Evolutionary conservation across 2,329 filamentous ascomycete species (phyloP).

Genomic region (Sphaerulina musiva): DNA sequence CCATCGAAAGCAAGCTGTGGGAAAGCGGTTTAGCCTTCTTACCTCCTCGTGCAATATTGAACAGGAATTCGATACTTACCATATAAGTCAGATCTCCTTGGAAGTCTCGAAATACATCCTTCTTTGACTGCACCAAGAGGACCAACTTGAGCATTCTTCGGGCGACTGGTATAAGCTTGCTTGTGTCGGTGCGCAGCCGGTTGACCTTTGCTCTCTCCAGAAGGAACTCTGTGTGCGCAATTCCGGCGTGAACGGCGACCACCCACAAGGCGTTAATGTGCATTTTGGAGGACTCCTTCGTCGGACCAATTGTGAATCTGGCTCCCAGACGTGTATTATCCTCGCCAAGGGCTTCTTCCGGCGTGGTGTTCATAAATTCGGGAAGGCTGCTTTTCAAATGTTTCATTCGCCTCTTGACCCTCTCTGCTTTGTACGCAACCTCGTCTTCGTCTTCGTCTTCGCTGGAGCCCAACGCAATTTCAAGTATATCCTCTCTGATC

Average conservation of each 20-base stretch:
- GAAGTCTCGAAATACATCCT: slow-evolving; percentile 39
- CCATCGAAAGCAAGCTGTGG: slow-evolving; percentile 34
- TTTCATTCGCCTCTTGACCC: slow-evolving; percentile 37
- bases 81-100: slow-evolving; percentile 39
- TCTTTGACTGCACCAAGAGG: slow-evolving; percentile 34
- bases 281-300: slow-evolving; percentile 15
- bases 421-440: slow-evolving; percentile 34
- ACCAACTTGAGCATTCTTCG: slow-evolving; percentile 37
- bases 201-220: slow-evolving; percentile 52
- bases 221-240: slow-evolving; percentile 54
- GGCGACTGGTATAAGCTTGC: slow-evolving; percentile 35
- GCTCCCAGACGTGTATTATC: slow-evolving; percentile 13
- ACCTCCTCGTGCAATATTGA: no score
- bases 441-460: slow-evolving; percentile 31
- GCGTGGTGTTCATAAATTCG: slow-evolving; percentile 27
- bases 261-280: slow-evolving; percentile 43
- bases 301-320: slow-evolving; percentile 11
- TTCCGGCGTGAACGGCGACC: slow-evolving; percentile 31
- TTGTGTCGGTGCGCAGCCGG: slow-evolving; percentile 30
- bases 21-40: not conserved
- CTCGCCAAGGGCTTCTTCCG: slow-evolving; percentile 26
- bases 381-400: slow-evolving; percentile 36
- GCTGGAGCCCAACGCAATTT: slow-evolving; percentile 47
- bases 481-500: slow-evolving; percentile 54
- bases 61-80: slow-evolving; percentile 13